Evolutionary conservation across 83 land plant species (phyloP), one percentile per base, ranked within the genome.

Genomic region (Picea engelmannii): DNA sequence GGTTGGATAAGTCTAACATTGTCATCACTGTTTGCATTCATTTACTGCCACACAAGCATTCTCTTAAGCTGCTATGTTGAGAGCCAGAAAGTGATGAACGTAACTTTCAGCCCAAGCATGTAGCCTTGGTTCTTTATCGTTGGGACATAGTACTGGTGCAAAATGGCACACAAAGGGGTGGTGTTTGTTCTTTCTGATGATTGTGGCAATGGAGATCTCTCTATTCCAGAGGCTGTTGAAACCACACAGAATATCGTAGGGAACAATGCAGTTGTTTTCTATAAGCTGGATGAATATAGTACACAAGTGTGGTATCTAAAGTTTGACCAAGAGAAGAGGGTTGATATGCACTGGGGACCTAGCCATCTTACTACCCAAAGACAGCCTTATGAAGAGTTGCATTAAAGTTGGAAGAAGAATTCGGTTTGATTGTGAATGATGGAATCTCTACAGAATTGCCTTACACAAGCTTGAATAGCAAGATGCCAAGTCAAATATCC

Each of bases 151-250:
- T 35, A 35, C 38, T 35, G 99, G 97, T 78, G 90, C 95, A 79
- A 97, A 94, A 80, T 87, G 89, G 92, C 96, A 27, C 89, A 98
- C 5, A 92, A 92, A 76, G 89, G 88, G 79, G 68, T 98, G 15
- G 83, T 87, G 23, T 81, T 87, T 80, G 97, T 96, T 78, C 84
- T 98, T 49, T 80, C 84, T 70, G 92, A 90, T 82, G 91, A 98
- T 65, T 98, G 91, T 79, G 83, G 80, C 31, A 88, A 89, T 86
- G 98, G 98, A 69, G 98, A 98, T 91, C 93, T 98, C 78, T 84
- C 97, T 42, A 66, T 94, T 82, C 70, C 87, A 8, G 99, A 98
- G 79, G 93, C 98, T 25, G 35, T 91, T 42, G 87, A 88, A 66
- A 95, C 94, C 61, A 91, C 87, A 17, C 68, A 89, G 47, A 92